phyloP scores from a whole-genome alignment of 2,329 filamentous ascomycete species.

The Torrubiella hemipterigena region DNA sequence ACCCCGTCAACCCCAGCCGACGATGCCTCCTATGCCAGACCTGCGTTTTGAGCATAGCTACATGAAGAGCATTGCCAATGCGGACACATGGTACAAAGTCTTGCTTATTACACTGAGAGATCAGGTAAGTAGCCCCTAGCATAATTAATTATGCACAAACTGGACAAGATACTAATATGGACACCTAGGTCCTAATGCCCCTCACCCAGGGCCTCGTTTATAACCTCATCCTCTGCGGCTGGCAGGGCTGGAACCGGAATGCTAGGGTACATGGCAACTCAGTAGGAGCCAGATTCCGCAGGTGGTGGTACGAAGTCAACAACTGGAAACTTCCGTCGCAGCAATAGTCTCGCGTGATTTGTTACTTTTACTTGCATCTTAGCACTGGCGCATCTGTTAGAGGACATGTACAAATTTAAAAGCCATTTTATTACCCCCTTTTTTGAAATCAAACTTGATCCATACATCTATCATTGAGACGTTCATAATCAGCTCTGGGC shows the following conservation, averaged over 20 bases:
- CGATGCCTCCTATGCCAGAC: constrained; percentile 63
- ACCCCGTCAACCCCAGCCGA: constrained; percentile 30
- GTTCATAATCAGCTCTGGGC: too few species aligned
- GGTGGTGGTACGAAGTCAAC: constrained; percentile 95
- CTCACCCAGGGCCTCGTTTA: constrained; percentile 82
- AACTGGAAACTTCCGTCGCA: constrained; percentile 62
- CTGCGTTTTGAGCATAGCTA: constrained; percentile 98
- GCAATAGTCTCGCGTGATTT: background rate
- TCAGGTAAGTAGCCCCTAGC: constrained; percentile 47
- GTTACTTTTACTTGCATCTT: background rate
- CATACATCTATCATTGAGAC: too few species aligned
- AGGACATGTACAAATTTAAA: too few species aligned
- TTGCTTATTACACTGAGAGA: constrained; percentile 77
- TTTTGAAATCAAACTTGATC: too few species aligned
- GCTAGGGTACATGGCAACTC: constrained; percentile 66
- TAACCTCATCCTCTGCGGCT: constrained; percentile 73
- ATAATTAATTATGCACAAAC: background rate
- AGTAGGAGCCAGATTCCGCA: constrained; percentile 62
- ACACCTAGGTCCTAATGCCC: constrained; percentile 63
- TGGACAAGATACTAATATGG: background rate
- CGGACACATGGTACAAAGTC: constrained; percentile 69
- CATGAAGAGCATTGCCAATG: constrained; percentile 71
- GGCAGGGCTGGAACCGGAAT: constrained; percentile 79
- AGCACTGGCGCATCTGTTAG: too few species aligned
- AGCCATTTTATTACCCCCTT: constrained; percentile 1